These are phyloP conservation scores for Avena sativa DNA, from an alignment of 176 grass and related monocot species.

Conservation along the genomic window DNA sequence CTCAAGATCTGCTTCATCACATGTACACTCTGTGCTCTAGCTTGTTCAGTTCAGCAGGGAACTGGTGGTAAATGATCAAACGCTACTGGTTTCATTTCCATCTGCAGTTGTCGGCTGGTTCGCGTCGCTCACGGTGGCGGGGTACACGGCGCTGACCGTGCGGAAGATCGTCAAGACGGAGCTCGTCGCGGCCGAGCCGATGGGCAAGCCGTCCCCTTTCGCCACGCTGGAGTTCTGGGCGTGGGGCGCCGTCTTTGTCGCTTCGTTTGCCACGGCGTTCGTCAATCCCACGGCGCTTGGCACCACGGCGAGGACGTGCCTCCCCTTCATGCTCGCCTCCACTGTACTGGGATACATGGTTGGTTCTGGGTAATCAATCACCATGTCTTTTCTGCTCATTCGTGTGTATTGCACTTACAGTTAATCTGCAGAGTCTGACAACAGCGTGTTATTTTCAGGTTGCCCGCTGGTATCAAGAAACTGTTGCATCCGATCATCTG, in stretches of 20 bases:
- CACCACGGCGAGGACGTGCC: slow-evolving; percentile 76
- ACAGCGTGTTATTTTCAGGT: slow-evolving; percentile 51
- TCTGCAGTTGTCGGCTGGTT: slow-evolving; percentile 75
- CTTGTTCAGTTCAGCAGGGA: not conserved
- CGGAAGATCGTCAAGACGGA: slow-evolving; percentile 80
- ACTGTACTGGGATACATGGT: slow-evolving; percentile 91
- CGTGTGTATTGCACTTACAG: not conserved
- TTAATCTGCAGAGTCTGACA: slow-evolving; percentile 16
- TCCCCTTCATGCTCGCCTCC: slow-evolving; percentile 83
- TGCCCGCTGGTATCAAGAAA: slow-evolving; percentile 69
- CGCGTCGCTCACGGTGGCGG: slow-evolving; percentile 72
- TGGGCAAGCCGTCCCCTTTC: slow-evolving; percentile 80
- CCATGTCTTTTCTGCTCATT: slow-evolving; percentile 17
- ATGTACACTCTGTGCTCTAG: slow-evolving; percentile 34
- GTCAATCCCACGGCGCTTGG: slow-evolving; percentile 65
- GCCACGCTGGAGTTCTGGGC: slow-evolving; percentile 54
- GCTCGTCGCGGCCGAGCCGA: slow-evolving; percentile 82
- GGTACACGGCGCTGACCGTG: slow-evolving; percentile 72
- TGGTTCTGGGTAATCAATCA: slow-evolving; percentile 83
- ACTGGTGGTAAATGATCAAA: not conserved
- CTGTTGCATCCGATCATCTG: slow-evolving; percentile 91
- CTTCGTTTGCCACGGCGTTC: slow-evolving; percentile 61
- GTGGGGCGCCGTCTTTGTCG: slow-evolving; percentile 64
- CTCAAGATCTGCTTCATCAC: slow-evolving; percentile 85
- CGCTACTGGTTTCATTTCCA: not conserved